Evolutionary conservation across 164 flowering plant species (phyloP), one percentile per base, ranked within the genome.

Genomic region (Annona squamosa): DNA sequence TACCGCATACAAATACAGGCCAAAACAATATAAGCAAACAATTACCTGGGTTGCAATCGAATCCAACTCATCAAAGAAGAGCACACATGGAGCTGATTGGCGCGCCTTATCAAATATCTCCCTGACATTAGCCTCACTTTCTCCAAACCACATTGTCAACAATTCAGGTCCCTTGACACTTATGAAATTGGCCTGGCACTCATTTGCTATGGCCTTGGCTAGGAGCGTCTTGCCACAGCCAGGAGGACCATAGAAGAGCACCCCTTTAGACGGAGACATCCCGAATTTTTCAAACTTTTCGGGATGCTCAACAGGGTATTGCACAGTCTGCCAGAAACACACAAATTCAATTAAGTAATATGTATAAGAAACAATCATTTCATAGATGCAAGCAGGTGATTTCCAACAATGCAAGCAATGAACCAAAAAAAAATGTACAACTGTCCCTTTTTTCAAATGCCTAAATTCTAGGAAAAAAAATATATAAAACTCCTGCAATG

Each of bases 121-220:
- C 13, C 90, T 73, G 45, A 89, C 90, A 77, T 89, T 87, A 19
- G 92, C 90, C 76, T 89, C 92, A 80, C 92, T 87, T 70, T 89
- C 90, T 78, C 92, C 92, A 79, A 89, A 89, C 92, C 92, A 87
- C 90, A 86, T 89, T 4, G 92, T 89, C 43, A 89, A 78, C 77
- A 89, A 65, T 76, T 89, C 90, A 73, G 92, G 92, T 44, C 92
- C 92, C 73, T 89, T 86, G 61, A 89, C 82, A 75, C 90, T 89
- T 0, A 87, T 89, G 82, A 89, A 89, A 65, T 89, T 89, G 4
- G 89, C 90, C 77, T 89, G 90, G 63, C 92, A 89, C 76, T 87
- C 93, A 71, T 89, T 89, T n/a, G 90, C 91, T 76, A 89, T 89
- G 7, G 93, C 93, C 77, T 89, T 89, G 3, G 89, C 90, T 65